phyloP scores from a whole-genome alignment of 805 yeast genomes.

The Candida namnaoensis region DNA sequence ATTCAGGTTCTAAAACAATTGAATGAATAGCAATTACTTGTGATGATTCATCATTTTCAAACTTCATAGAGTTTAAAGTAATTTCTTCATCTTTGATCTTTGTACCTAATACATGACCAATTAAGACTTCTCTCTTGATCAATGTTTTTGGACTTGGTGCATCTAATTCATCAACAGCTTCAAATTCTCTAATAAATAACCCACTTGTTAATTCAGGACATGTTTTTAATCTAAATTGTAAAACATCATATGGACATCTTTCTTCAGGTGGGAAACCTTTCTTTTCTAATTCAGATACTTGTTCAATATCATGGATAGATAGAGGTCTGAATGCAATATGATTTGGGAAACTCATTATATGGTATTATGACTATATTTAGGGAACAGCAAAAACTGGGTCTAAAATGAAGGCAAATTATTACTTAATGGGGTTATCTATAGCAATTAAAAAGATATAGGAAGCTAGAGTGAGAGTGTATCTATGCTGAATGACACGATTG shows the following conservation, averaged over 20 bases:
- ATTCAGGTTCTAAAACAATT: slow-evolving; percentile 66
- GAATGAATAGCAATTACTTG: slow-evolving; percentile 75
- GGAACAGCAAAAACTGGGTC: no score
- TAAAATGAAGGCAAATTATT: no score
- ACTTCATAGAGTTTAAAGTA: slow-evolving; percentile 47
- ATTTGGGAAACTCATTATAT: slow-evolving; percentile 30
- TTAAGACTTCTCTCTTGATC: slow-evolving; percentile 50
- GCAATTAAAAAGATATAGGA: no score
- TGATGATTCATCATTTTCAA: slow-evolving; percentile 73
- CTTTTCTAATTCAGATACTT: slow-evolving; percentile 52
- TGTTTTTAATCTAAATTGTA: slow-evolving; percentile 58
- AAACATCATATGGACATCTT: slow-evolving; percentile 55
- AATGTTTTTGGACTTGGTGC: slow-evolving; percentile 31
- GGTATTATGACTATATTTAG: no score
- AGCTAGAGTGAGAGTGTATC: no score
- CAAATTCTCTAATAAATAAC: slow-evolving; percentile 66
- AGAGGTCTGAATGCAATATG: slow-evolving; percentile 71
- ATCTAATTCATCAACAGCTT: slow-evolving; percentile 6
- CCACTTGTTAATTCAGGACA: slow-evolving; percentile 94
- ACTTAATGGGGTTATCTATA: no score
- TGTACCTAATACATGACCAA: slow-evolving; percentile 79
- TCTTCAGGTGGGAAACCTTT: slow-evolving; percentile 65
- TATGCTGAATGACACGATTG: no score
- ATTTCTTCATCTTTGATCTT: slow-evolving; percentile 46
- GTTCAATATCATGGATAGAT: slow-evolving; percentile 61